Base-by-base conservation (phyloP, 129 eudicot species). In the Cynara cardunculus region DNA sequence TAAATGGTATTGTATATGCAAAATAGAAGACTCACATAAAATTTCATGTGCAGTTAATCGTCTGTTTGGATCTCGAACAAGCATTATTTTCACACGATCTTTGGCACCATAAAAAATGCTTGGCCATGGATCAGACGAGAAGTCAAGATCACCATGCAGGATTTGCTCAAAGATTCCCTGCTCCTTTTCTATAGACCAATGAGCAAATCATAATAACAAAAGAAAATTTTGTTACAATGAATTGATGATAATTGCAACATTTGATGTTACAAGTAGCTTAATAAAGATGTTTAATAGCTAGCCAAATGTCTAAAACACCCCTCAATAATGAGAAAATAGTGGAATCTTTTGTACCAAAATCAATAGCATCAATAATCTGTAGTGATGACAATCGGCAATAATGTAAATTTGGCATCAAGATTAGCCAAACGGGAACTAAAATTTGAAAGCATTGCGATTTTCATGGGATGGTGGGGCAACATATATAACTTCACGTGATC, bases 31-130 rank as follows among this genome's bases (percentile, higher is more conserved):
- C 96, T 88, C 71, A 90, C 96, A 85, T 73, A 90, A 72, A 82
- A 90, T 92, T 86, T 89, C 94, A 76, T 85, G 91, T 2, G 92
- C 97, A 74, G 93, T 92, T 67, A 88, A 68, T 7, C 93, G 87
- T 71, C 72, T 84, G 71, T 71, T 85, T 19, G 91, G 97, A 69
- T 92, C 91, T 76, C 94, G 90, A 72, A 86, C 76, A 41, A 92
- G 91, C 94, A 92, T 92, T 83, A 39, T 90, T 84, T 87, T 90
- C 30, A 92, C 91, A 49, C 90, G 80, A 88, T 90, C 94, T 79
- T 92, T 92, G 32, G 94, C 97, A 69, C 82, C 83, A 56, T 88
- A 87, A 13, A 94, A 92, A 74, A 92, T 88, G 74, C 85, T 85
- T 12, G 94, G 94, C 94, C 94, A 90, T 31, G 97, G 97, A 83